Conservation (phyloP, 2,329 filamentous ascomycete genomes). For the Dactylonectria estremocensis region DNA sequence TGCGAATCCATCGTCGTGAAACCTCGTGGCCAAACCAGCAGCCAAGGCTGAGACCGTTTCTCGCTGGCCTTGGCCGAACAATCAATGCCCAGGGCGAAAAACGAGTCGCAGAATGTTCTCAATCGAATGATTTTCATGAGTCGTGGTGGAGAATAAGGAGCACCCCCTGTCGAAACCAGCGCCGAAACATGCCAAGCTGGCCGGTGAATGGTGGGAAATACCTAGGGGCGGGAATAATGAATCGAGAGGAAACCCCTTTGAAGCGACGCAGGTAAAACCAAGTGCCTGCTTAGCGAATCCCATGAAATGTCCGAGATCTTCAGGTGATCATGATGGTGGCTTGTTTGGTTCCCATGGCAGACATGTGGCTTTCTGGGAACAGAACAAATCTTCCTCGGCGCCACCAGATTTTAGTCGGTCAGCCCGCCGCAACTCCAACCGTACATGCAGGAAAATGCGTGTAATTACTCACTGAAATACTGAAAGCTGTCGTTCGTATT, state of each 20-base stretch:
- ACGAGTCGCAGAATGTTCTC: constrained; percentile 16
- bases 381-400: neutral
- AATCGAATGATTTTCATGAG: constrained; percentile 22
- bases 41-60: neutral
- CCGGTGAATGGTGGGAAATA: constrained; percentile 12
- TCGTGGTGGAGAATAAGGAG: neutral
- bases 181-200: constrained; percentile 13
- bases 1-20: constrained; percentile 8
- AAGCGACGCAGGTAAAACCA: neutral
- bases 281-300: constrained; percentile 13
- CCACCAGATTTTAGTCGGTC: neutral
- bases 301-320: constrained; percentile 17
- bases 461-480: too few relatives aligned
- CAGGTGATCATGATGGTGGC: constrained; percentile 2
- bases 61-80: neutral
- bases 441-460: neutral
- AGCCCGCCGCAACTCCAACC: neutral
- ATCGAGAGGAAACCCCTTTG: neutral
- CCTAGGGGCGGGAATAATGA: constrained; percentile 8
- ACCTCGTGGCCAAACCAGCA: neutral
- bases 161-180: constrained; percentile 10
- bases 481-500: too few relatives aligned
- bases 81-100: constrained; percentile 7
- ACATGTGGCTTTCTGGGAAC: neutral
- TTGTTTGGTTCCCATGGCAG: neutral